Evolutionary conservation across 73 alveolate species (phyloP).

Genomic region (Paramecium sonneborni): DNA sequence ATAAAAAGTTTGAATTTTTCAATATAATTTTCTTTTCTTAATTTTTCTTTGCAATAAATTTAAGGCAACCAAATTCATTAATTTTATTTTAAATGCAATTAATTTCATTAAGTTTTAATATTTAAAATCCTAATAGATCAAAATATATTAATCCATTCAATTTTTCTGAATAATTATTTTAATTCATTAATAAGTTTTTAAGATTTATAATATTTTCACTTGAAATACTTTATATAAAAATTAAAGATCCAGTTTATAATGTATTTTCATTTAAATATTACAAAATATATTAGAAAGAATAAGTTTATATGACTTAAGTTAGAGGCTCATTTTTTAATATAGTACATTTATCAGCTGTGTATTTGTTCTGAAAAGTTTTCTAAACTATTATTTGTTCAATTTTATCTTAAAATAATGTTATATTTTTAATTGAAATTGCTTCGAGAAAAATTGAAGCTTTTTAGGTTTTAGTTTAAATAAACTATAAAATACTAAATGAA

Average conservation of each 20-base stretch:
- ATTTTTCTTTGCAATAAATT: neutral
- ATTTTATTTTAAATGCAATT: neutral
- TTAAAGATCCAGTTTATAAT: neutral
- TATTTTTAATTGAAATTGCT: neutral
- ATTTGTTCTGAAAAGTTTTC: neutral
- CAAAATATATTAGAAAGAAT: neutral
- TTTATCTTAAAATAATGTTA: neutral
- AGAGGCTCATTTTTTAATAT: neutral
- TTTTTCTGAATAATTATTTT: neutral
- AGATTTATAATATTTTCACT: neutral
- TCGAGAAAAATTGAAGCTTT: neutral
- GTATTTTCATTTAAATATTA: neutral
- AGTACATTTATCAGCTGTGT: neutral
- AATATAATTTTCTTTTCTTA: neutral
- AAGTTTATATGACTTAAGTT: neutral
- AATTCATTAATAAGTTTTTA: neutral
- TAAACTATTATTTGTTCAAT: neutral
- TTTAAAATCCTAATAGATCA: neutral
- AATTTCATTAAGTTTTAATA: neutral
- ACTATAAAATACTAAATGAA: neutral
- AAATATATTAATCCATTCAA: neutral
- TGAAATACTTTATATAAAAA: neutral
- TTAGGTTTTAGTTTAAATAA: neutral
- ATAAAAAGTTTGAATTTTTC: neutral
- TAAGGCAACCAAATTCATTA: neutral